These are phyloP conservation scores for Penicillium crustosum DNA, from an alignment of 2,329 filamentous ascomycete species.

Conservation along the genomic window DNA sequence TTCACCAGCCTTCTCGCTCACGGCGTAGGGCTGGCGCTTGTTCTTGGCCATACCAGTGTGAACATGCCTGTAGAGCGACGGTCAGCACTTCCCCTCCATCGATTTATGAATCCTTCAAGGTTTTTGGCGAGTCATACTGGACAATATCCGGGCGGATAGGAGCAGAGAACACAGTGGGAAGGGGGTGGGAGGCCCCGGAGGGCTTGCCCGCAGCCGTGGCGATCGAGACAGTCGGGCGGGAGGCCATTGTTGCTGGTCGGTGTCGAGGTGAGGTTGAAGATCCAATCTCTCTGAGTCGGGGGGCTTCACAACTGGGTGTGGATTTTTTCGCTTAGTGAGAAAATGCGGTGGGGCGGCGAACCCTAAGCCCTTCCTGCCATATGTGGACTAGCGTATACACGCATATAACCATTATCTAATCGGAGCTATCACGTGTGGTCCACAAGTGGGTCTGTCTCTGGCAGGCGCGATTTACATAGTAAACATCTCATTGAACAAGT, in stretches of 20 bases:
- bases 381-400: conserved; percentile 10
- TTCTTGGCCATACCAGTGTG: conserved; percentile 99
- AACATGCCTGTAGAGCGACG: conserved; percentile 57
- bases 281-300: conserved; percentile 32
- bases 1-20: conserved; percentile 99
- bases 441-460: not conserved
- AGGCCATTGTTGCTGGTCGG: conserved; percentile 71
- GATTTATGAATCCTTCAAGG: conserved; percentile 12
- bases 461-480: not conserved
- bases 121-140: conserved; percentile 60
- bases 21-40: conserved; percentile 98
- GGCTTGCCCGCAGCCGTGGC: conserved; percentile 93
- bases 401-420: conserved; percentile 1
- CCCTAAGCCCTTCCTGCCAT: conserved; percentile 39
- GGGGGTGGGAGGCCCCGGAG: conserved; percentile 83
- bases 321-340: conserved; percentile 48
- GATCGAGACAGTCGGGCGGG: conserved; percentile 96
- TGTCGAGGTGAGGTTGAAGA: conserved; percentile 43
- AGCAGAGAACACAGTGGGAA: conserved; percentile 94
- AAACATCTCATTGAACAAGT: not conserved
- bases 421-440: not conserved
- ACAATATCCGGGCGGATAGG: conserved; percentile 99
- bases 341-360: conserved; percentile 26
- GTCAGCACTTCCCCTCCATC: conserved; percentile 35
- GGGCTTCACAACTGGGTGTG: conserved; percentile 29